Conservation (phyloP, 2,329 filamentous ascomycete genomes). For the Talaromyces sp. region DNA sequence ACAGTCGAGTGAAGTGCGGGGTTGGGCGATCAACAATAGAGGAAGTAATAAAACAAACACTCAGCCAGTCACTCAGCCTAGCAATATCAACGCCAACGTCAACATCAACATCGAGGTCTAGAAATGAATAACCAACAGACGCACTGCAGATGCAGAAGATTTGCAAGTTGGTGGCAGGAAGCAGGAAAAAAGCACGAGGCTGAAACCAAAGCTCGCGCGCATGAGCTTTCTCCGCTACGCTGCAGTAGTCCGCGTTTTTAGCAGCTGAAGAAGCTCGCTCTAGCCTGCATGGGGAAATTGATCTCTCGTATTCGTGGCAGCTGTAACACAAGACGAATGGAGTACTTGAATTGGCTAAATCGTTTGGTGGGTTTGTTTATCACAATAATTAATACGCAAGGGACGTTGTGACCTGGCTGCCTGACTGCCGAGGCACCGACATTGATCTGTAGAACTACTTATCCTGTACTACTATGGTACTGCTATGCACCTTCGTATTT, state of each 20-base stretch:
- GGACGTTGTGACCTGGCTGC: too few relatives aligned
- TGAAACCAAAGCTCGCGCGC: conserved; percentile 8
- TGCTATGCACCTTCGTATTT: too few relatives aligned
- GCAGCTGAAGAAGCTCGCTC: background rate
- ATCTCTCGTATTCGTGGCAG: background rate
- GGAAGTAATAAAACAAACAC: background rate
- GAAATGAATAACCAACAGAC: background rate
- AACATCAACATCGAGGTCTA: background rate
- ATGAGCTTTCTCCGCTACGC: background rate
- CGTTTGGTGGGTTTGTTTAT: too few relatives aligned
- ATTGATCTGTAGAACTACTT: too few relatives aligned
- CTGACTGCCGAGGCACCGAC: too few relatives aligned
- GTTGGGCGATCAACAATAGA: background rate
- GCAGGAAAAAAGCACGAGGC: conserved; percentile 3
- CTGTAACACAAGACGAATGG: too few relatives aligned
- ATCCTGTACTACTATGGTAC: too few relatives aligned
- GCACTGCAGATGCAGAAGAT: background rate
- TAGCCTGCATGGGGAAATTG: background rate
- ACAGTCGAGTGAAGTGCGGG: background rate
- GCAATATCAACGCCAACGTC: background rate
- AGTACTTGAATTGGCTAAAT: too few relatives aligned
- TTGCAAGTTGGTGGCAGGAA: background rate
- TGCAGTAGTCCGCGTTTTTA: background rate
- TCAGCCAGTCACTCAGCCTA: background rate
- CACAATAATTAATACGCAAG: too few relatives aligned